A percentile compares a stretch with the other conserved stretches of the same genome.
These are phyloP conservation scores for Metschnikowia colocasiae DNA, from an alignment of 805 yeast genomes.

Conservation along the genomic window DNA sequence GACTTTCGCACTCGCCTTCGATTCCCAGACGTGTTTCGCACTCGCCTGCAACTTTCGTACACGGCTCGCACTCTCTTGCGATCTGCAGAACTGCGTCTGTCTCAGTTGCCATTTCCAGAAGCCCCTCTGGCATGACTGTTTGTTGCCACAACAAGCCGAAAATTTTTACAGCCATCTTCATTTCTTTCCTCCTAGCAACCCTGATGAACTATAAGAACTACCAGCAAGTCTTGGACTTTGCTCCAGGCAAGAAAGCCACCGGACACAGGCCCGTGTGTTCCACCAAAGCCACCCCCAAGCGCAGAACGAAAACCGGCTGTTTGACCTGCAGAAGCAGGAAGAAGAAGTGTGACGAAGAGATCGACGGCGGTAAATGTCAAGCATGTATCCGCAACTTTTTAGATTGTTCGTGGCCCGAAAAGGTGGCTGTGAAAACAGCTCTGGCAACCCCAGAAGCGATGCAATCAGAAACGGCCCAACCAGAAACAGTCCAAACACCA, in stretches of 20 bases:
- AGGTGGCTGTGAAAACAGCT: neutral
- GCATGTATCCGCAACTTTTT: slow-evolving; percentile 43
- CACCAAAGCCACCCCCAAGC: slow-evolving; percentile 15
- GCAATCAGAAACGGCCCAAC: neutral
- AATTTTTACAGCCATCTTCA: neutral
- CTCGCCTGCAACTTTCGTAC: neutral
- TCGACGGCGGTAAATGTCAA: slow-evolving; percentile 42
- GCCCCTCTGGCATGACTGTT: slow-evolving; percentile 1
- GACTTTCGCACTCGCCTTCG: neutral
- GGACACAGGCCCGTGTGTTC: slow-evolving; percentile 6
- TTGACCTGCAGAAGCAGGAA: slow-evolving; percentile 61
- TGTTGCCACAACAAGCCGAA: slow-evolving; percentile 1
- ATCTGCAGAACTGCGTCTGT: neutral
- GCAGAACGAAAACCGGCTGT: slow-evolving; percentile 21
- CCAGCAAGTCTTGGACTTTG: slow-evolving; percentile 35
- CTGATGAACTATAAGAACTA: slow-evolving; percentile 31
- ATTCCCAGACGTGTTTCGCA: neutral
- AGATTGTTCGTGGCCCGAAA: slow-evolving; percentile 42
- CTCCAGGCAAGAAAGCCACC: slow-evolving; percentile 13
- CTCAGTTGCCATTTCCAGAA: slow-evolving; percentile 3
- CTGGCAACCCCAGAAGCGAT: neutral
- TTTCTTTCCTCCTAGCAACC: slow-evolving; percentile 2
- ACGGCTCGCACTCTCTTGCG: neutral
- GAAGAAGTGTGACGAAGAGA: slow-evolving; percentile 56
- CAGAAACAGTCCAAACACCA: neutral